phyloP scores from a whole-genome alignment of 306 rosid species.

The Dalbergia oliveri region DNA sequence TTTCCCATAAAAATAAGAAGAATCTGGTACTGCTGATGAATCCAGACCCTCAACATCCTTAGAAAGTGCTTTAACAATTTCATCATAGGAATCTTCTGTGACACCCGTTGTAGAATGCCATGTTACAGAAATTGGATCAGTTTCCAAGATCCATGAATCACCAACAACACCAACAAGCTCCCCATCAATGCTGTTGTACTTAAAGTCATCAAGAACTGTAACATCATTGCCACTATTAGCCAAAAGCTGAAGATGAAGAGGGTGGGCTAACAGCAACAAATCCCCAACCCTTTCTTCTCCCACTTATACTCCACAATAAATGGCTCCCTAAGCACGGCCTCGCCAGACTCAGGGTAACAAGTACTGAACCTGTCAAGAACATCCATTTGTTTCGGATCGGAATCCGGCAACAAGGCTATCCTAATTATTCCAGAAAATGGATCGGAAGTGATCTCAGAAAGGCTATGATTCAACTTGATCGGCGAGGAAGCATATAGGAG shows the following conservation, averaged over 20 bases:
- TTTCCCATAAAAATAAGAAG: constrained; percentile 78
- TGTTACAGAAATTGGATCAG: constrained; percentile 67
- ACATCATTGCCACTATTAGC: constrained; percentile 41
- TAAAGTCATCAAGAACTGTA: constrained; percentile 64
- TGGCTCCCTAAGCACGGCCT: constrained; percentile 63
- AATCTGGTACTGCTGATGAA: constrained; percentile 43
- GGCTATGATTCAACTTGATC: constrained; percentile 50
- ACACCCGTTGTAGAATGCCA: constrained; percentile 85
- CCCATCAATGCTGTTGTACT: constrained; percentile 85
- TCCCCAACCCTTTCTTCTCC: constrained; percentile 84
- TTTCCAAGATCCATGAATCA: constrained; percentile 69
- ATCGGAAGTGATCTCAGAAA: constrained; percentile 62
- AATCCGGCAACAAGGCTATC: constrained; percentile 67
- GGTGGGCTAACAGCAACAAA: constrained; percentile 83
- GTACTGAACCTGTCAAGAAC: constrained; percentile 68
- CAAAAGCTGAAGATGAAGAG: constrained; percentile 75
- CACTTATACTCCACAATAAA: constrained; percentile 73
- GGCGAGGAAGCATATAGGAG: constrained; percentile 70
- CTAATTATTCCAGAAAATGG: constrained; percentile 74
- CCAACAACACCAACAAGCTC: constrained; percentile 92
- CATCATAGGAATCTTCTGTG: constrained; percentile 51
- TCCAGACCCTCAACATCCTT: constrained; percentile 68
- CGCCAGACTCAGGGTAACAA: constrained; percentile 84
- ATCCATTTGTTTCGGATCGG: constrained; percentile 42
- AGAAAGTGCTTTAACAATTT: constrained; percentile 62